Base-by-base conservation (phyloP, 2,329 filamentous ascomycete species). In the Gaeumannomyces tritici region DNA sequence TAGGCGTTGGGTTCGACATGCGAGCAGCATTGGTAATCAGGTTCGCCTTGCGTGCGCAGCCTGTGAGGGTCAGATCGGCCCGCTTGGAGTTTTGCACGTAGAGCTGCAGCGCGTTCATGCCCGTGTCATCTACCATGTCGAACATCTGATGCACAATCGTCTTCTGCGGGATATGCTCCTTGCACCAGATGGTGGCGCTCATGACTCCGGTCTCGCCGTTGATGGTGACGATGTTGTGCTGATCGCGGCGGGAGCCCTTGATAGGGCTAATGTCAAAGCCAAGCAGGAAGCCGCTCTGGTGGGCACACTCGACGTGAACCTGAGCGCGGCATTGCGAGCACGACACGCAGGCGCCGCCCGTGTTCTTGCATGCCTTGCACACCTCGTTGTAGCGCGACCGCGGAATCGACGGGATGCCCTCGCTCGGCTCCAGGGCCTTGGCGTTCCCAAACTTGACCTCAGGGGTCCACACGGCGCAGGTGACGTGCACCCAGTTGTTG, bases 401-500 rank as follows among this genome's bases (percentile, higher is more conserved):
- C 1, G 89, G 84, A 63, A 99, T 93, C 8, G 89, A 88, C 4
- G 90, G 89, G 66, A 99, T 91, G 26, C 93, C 93, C 76, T 99
- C 95, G 2, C 90, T 92, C 35, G 92, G 89, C 68, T 92, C 89
- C 42, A 99, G 78, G 24, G 89, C 86, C 69, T 88, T 87, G 24
- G 92, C 89, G 69, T 90, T 90, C 65, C 90, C 93, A 73, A 97
- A 99, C 70, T 93, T 95, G 69, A 96, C 88, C 74, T 99, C 95
- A 0, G 91, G 87, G 13, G 89, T 93, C 87, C 91, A 98, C 24
- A 96, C 80, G 1, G 95, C 93, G 71, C 95, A 99, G 51, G 89
- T 88, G 31, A 98, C 91, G 72, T 99, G 95, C 21, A 97, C 91
- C 95, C 95, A 99, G 71, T 98, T 98, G 76, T 98, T 98, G 72